phyloP scores from a whole-genome alignment of 148 eudicot genomes.

The Tetragonia tetragonoides region DNA sequence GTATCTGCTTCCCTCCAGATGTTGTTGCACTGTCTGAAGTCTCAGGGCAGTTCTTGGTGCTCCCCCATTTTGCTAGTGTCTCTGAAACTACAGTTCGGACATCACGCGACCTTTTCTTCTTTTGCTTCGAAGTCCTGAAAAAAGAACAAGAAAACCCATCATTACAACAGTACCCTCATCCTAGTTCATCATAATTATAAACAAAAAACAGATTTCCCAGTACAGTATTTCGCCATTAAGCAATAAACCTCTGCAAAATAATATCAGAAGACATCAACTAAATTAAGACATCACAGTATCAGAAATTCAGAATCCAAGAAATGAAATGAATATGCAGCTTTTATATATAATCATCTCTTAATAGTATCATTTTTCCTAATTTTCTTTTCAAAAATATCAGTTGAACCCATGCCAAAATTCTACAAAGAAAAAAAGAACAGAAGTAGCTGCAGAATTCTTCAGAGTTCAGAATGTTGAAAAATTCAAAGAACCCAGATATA shows the following conservation, averaged over 20 bases:
- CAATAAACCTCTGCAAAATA: no score
- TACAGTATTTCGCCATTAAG: no score
- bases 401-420: background rate
- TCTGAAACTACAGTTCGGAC: slow-evolving; percentile 13
- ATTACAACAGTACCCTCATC: background rate
- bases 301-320: no score
- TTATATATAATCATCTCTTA: no score
- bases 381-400: background rate
- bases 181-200: no score
- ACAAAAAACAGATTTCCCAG: no score
- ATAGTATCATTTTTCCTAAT: no score
- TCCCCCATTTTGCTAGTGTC: slow-evolving; percentile 14
- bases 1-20: background rate
- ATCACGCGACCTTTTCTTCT: background rate
- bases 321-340: no score
- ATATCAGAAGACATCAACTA: no score
- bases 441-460: background rate
- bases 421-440: background rate
- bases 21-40: background rate
- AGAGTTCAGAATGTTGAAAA: background rate
- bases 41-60: background rate
- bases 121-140: slow-evolving; percentile 12
- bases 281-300: no score
- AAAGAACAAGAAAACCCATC: background rate
- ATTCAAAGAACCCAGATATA: background rate